phyloP scores from a whole-genome alignment of 331 rosid genomes.

The Malus hybrid region DNA sequence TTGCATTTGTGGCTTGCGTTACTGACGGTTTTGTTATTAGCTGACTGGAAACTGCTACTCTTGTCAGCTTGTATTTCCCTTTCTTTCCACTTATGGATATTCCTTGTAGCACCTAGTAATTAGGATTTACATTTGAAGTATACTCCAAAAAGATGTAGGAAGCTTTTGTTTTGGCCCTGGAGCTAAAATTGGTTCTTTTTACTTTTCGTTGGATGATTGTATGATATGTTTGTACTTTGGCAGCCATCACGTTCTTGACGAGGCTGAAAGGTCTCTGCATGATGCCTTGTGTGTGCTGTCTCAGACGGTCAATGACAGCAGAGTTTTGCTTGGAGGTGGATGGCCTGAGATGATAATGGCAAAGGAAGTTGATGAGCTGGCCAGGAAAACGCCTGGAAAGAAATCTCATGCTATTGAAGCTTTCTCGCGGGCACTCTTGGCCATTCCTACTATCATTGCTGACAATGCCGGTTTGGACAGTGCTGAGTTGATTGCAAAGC shows the following conservation, averaged over 20 bases:
- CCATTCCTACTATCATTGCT: conserved; percentile 88
- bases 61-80: too few relatives aligned
- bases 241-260: conserved; percentile 97
- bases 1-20: not conserved
- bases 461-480: conserved; percentile 99
- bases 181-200: not conserved
- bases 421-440: conserved; percentile 74
- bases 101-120: not conserved
- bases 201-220: not conserved
- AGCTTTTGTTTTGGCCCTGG: not conserved
- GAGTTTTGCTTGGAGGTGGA: conserved; percentile 94
- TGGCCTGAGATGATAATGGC: conserved; percentile 99
- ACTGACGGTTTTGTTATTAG: not conserved
- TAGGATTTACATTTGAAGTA: not conserved
- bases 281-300: conserved; percentile 97
- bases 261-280: conserved; percentile 95
- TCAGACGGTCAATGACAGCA: conserved; percentile 89
- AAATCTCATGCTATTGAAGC: conserved; percentile 94
- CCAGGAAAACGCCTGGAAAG: conserved; percentile 94
- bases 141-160: not conserved
- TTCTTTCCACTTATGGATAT: too few relatives aligned
- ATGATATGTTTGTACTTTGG: conserved; percentile 18
- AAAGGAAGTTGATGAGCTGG: conserved; percentile 80
- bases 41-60: too few relatives aligned
- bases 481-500: conserved; percentile 87